A percentile compares a stretch with the other conserved stretches of the same genome.
Evolutionary conservation across 352 stramenopile species (phyloP).

Genomic region (Plasmopara muralis): DNA sequence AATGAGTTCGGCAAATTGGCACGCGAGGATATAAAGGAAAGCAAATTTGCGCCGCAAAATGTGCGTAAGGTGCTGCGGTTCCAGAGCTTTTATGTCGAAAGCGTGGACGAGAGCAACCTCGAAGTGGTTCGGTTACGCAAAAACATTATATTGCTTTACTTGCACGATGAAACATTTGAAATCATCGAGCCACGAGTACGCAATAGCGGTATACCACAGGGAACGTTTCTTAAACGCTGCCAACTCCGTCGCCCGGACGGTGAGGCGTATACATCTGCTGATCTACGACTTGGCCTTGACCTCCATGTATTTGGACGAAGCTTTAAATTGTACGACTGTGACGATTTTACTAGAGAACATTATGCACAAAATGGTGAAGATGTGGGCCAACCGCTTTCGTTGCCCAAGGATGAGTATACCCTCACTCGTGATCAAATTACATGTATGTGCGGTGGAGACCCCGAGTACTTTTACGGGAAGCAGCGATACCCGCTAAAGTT

Average conservation of each 20-base stretch:
- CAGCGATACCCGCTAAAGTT: conserved; percentile 72
- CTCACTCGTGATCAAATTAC: conserved; percentile 71
- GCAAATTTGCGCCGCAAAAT: conserved; percentile 78
- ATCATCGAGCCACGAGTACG: conserved; percentile 75
- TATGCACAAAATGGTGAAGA: conserved; percentile 40
- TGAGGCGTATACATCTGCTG: conserved; percentile 36
- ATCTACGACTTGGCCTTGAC: conserved; percentile 64
- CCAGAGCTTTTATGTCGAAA: conserved; percentile 80
- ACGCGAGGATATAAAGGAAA: conserved; percentile 32
- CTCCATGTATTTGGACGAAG: conserved; percentile 65
- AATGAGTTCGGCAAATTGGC: conserved; percentile 49
- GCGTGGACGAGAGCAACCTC: conserved; percentile 73
- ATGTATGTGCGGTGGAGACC: conserved; percentile 60
- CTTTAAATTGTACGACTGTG: conserved; percentile 75
- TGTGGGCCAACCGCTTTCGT: conserved; percentile 36
- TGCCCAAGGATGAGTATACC: conserved; percentile 83
- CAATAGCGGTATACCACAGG: conserved; percentile 85
- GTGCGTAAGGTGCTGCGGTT: conserved; percentile 80
- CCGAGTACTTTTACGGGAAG: conserved; percentile 71
- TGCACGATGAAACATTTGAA: conserved; percentile 84
- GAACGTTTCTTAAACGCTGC: conserved; percentile 79
- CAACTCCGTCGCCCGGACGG: conserved; percentile 57
- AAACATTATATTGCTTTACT: conserved; percentile 75
- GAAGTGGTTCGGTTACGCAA: conserved; percentile 69
- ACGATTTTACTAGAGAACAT: conserved; percentile 67